Evolutionary conservation across 2,329 filamentous ascomycete species (phyloP), one percentile per base, ranked within the genome.

Genomic region (Neonectria faginata): DNA sequence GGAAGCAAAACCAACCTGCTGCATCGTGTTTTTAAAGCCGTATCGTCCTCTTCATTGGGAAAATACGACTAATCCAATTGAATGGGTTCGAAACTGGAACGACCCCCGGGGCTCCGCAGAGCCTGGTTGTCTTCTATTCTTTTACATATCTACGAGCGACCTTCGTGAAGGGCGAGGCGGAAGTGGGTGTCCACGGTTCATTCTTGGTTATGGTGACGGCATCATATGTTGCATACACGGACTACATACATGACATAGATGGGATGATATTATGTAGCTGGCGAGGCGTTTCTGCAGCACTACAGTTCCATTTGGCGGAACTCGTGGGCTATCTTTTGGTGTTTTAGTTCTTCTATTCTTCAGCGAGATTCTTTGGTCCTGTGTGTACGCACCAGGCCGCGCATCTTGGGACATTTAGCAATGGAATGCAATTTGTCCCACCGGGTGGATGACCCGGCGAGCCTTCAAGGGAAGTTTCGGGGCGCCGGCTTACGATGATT

Each of bases 351-450:
- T 69, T 60, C 20, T 64, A 25, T 68, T 67, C 55, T 60, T 65
- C 64, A 57, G 61, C 62, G 62, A 71, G 67, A 68, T 61, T 65
- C 44, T 72, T 71, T 63, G 70, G 67, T 66, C 61, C 65, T 70
- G 67, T 29, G 69, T 75, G 72, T 73, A 71, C 69, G 69, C 67
- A 74, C 68, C 69, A 57, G 64, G 64, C 66, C 67, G 39, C 58
- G 51, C 54, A 67, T 56, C 50, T 48, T 50, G 55, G 50, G n/a
- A 50, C 41, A 50, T 70, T 63, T 50, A 51, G 52, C 50, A 61
- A 67, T 50, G 70, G 57, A 64, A 14, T 70, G 65, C 68, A n/a
- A 70, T 71, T 63, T 70, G 62, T 36, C 68, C 20, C 41, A 57
- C 51, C 57, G 50, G 52, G 66, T 55, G 66, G 56, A 63, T 22